Evolutionary conservation across 2,329 filamentous ascomycete species (phyloP).

Genomic region (Xylaria sp.): DNA sequence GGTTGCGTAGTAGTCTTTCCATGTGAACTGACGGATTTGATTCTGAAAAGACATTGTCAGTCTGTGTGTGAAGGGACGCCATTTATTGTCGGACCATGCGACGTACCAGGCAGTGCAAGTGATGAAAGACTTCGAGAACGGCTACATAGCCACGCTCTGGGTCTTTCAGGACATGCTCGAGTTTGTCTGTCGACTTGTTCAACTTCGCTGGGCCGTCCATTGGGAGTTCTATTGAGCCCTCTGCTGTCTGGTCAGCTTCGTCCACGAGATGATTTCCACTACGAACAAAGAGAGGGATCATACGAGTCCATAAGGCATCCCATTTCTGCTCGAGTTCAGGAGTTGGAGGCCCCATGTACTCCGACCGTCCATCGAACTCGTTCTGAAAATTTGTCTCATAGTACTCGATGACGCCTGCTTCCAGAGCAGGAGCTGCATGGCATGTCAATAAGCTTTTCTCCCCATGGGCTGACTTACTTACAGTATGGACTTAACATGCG

Average conservation of each 20-base stretch:
- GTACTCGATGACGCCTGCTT: constrained; percentile 4
- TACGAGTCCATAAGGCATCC: constrained; percentile 6
- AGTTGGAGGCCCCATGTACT: constrained; percentile 1
- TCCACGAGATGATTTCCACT: not conserved
- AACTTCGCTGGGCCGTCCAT: not conserved
- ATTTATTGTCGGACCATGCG: not conserved
- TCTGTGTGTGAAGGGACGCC: not conserved
- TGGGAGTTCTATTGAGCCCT: not conserved
- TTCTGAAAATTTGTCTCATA: constrained; percentile 9
- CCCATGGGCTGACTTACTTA: not conserved
- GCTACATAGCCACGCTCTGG: constrained; percentile 6
- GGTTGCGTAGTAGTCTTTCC: constrained; percentile 5
- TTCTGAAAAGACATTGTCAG: not conserved
- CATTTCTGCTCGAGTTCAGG: constrained; percentile 7
- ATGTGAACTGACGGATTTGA: constrained; percentile 9
- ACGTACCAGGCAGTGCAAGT: constrained; percentile 10
- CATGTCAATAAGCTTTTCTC: not conserved
- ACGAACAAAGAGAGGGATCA: not conserved
- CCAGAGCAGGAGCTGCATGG: constrained; percentile 3
- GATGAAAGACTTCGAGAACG: constrained; percentile 10
- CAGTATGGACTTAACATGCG: constrained; percentile 1
- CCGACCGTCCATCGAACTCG: constrained; percentile 2
- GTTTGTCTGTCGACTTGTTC: constrained; percentile 7
- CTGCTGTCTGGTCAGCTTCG: not conserved
- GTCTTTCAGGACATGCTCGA: constrained; percentile 1